Percentiles rank a stretch among this genome's conserved stretches.
phyloP scores from a whole-genome alignment of 2,329 filamentous ascomycete species.

The Trichoderma atroviride region DNA sequence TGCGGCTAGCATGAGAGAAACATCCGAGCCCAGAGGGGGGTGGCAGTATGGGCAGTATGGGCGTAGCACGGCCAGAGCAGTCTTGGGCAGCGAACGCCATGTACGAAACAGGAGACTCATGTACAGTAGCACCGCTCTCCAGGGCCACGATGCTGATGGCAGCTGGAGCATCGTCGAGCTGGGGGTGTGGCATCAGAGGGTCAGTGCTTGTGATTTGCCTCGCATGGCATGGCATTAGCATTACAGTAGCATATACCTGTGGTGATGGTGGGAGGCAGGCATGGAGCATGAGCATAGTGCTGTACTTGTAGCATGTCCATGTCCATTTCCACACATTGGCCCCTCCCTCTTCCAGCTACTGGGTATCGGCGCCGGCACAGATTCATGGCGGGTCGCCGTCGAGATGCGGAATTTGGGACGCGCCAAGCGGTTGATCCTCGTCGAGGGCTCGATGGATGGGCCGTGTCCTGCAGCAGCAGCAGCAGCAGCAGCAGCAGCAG shows the following conservation, averaged over 20 bases:
- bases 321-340: slow-evolving; percentile 1
- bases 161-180: slow-evolving; percentile 24
- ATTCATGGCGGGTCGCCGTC: neutral
- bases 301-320: neutral
- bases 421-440: slow-evolving; percentile 18
- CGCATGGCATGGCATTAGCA: slow-evolving; percentile 25
- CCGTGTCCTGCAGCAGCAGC: slow-evolving; percentile 22
- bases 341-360: slow-evolving; percentile 13
- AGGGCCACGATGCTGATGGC: slow-evolving; percentile 16
- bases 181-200: slow-evolving; percentile 28
- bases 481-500: neutral
- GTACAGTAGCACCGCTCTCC: slow-evolving; percentile 8
- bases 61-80: slow-evolving; percentile 9
- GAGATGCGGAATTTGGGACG: slow-evolving; percentile 9
- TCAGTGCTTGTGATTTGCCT: slow-evolving; percentile 26
- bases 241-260: neutral
- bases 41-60: slow-evolving; percentile 13
- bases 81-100: slow-evolving; percentile 25
- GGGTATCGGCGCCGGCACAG: slow-evolving; percentile 16
- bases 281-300: too few relatives aligned
- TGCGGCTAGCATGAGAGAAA: slow-evolving; percentile 18
- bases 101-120: slow-evolving; percentile 12
- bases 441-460: slow-evolving; percentile 2
- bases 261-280: neutral
- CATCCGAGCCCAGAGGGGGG: slow-evolving; percentile 16